Base-by-base conservation (phyloP, 352 stramenopile species). In the Phytophthora uliginosa region DNA sequence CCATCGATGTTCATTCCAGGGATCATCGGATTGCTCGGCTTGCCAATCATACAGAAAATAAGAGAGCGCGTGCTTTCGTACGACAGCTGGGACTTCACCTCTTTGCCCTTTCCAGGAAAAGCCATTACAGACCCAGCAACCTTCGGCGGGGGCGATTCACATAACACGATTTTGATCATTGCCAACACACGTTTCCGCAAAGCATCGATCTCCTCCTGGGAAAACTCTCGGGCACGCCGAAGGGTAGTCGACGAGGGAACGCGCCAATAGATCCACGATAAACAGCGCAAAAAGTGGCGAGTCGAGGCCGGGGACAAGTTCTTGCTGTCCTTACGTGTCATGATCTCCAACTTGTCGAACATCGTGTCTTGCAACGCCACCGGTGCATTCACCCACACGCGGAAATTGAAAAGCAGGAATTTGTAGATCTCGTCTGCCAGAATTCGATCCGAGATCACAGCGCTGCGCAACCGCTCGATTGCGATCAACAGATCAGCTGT, bases 21-120 rank as follows among this genome's bases (percentile, higher is more conserved):
- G 18, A 89, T 79, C 82, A 90, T 91, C 15, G 84, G 83, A 31
- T 91, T 90, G 34, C 86, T 92, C 34, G 87, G 82, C 52, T 96
- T 96, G 7, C 89, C 87, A 57, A 96, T 93, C 89, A 96, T 96
- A 63, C 89, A 93, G 61, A 94, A 96, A 22, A 96, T 93, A 33
- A 96, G 73, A 26, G 86, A 88, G 1, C 86, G 79, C n/a, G 88
- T 94, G 59, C 84, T 93, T 66, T 95, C 89, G 42, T 93, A 96
- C 17, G 89, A 96, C 9, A 96, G 55, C 69, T 93, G 87, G 24
- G 85, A 89, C 70, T 93, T 90, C 4, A 84, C 71, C 48, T 92
- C 84, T 31, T 89, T 88, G 6, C 77, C 82, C 45, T 92, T 92
- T 17, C 66, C 60, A 10, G 84, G 76, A 40, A 84, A 81, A 13